A percentile compares a stretch with the other conserved stretches of the same genome.
phyloP scores from a whole-genome alignment of 805 yeast genomes.

The Dipodascus albidus region DNA sequence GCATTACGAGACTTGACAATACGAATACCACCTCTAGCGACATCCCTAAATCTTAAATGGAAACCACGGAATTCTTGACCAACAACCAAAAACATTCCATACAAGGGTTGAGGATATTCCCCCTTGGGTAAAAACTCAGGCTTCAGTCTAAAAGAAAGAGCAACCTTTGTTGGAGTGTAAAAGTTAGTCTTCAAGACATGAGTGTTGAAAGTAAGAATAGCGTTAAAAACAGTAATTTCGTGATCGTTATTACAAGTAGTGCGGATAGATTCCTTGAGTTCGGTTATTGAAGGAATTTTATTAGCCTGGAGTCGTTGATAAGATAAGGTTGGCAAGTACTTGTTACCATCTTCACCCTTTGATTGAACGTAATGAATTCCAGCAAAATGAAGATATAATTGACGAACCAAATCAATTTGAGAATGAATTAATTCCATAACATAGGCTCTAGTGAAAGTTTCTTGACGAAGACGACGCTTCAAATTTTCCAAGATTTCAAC shows the following conservation, averaged over 20 bases:
- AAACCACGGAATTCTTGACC: constrained; percentile 96
- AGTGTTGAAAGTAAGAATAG: constrained; percentile 74
- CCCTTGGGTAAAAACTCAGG: constrained; percentile 73
- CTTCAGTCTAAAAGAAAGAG: constrained; percentile 81
- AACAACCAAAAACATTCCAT: constrained; percentile 88
- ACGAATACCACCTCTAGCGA: constrained; percentile 97
- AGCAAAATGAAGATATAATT: constrained; percentile 83
- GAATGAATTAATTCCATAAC: constrained; percentile 66
- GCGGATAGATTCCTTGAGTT: constrained; percentile 55
- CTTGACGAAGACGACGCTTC: constrained; percentile 83
- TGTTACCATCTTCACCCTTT: constrained; percentile 23
- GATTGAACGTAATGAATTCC: constrained; percentile 73
- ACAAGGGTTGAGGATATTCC: constrained; percentile 90
- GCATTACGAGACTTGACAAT: constrained; percentile 77
- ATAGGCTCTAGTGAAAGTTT: constrained; percentile 80
- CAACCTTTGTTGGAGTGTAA: constrained; percentile 88
- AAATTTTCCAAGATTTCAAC: constrained; percentile 67
- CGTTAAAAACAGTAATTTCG: constrained; percentile 68
- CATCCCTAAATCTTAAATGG: constrained; percentile 93
- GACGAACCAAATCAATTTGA: constrained; percentile 62
- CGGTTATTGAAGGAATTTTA: constrained; percentile 63
- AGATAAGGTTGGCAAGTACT: constrained; percentile 50
- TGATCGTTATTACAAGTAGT: constrained; percentile 67
- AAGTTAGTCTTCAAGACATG: constrained; percentile 87
- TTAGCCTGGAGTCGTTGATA: constrained; percentile 74